Evolutionary conservation across 2,329 filamentous ascomycete species (phyloP), one percentile per base, ranked within the genome.

Genomic region (Claviceps sp.): DNA sequence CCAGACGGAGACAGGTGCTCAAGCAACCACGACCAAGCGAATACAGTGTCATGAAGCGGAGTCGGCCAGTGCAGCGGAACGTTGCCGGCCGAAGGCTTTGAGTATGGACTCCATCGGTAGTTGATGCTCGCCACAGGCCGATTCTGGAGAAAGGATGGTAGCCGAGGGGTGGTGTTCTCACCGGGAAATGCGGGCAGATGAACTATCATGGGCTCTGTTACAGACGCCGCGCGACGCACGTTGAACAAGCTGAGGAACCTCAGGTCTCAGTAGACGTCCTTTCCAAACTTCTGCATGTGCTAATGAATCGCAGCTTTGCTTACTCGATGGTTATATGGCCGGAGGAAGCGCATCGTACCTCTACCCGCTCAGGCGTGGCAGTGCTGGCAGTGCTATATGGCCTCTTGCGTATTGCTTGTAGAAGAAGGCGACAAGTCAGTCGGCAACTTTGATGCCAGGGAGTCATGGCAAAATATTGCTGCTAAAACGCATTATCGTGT

Each of bases 121-220:
- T 81, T 76, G 60, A 84, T 77, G 52, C 72, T 72, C 5, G 73
- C 78, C 0, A 77, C 70, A 1, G 78, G 71, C 38, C 67, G 68
- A 14, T 62, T 63, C 13, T 61, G 65, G 36, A 73, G 63, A 53
- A 74, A 75, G 9, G 56, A 57, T 30, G 75, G 71, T 24, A 76
- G 57, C 36, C 64, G 53, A 9, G 58, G 52, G 13, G 57, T 55
- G 2, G 59, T 54, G 49, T 64, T 54, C 7, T 54, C 54, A 36
- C 65, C 62, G 13, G 74, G 66, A 46, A 69, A 71, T 0, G 76
- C 68, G 5, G 80, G 80, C 0, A 84, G 63, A 60, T 81, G 76
- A 43, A 84, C 64, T 14, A 81, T 61, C 43, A 84, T 60, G 1
- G 78, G 73, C 16, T 48, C 45, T 16, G 41, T 38, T 1, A 66